Evolutionary conservation across 192 early-diverging fungal genomes (phyloP), one percentile per base, ranked within the genome.

Genomic region (Coemansia asiatica): DNA sequence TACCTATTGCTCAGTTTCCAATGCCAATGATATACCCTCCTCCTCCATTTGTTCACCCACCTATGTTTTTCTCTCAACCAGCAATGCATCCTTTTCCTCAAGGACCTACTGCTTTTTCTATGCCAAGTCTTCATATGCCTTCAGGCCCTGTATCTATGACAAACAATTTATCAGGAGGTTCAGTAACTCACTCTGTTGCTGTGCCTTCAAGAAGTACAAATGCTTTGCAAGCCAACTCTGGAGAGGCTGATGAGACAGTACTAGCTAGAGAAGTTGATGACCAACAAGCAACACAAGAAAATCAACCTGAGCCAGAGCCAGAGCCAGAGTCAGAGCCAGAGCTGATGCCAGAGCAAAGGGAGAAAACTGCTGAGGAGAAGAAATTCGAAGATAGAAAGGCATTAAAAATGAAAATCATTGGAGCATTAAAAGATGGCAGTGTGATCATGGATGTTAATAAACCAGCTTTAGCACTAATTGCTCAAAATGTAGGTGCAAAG

Each of bases 171-270:
- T 8, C 13, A 44, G 9, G 13, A 3, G 40, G 40, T 3, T 44
- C 40, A 16, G 13, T 13, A 16, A 18, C 16, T 15, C 40, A 44
- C 5, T 44, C 40, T 44, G 40, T 44, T 18, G 16, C 40, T 44
- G 40, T 13, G 5, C 40, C 40, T 44, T 44, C 40, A 6, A 12
- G 35, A 36, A 36, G 35, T 12, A 12, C 35, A 36, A 36, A 36
- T 36, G 8, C 35, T 36, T 36, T 31, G 65, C 65, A 53, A 48
- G 22, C 66, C 28, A 53, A 57, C 69, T n/a, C 58, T 10, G 40
- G 40, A 44, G 40, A 44, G 16, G 40, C 13, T 15, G 2, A 8
- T 16, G 31, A 33, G 31, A 33, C 31, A 33, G 31, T 3, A 33
- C 4, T 15, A 44, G 13, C 9, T 44, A 15, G 40, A 0, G 4